A percentile compares a stretch with the other conserved stretches of the same genome.
Evolutionary conservation across 805 yeast genomes (phyloP).

Genomic region (Hanseniaspora meyeri): DNA sequence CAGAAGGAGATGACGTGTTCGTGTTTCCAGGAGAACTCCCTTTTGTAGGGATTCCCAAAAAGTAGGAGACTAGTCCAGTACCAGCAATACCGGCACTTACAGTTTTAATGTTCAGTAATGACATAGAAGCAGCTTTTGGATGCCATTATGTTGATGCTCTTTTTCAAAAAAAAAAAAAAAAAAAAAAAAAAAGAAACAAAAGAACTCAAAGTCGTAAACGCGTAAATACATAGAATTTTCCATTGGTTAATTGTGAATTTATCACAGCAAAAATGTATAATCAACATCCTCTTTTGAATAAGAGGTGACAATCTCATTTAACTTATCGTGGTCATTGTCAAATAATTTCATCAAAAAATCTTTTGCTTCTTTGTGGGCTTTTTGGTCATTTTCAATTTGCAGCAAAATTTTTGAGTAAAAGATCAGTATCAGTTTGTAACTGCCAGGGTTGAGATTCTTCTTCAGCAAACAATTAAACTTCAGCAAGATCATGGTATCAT

Average conservation of each 20-base stretch:
- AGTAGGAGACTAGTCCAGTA: conserved; percentile 27
- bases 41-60: conserved; percentile 21
- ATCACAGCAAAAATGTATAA: background rate
- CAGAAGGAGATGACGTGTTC: background rate
- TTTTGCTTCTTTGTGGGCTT: background rate
- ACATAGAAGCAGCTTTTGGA: background rate
- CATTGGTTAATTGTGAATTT: background rate
- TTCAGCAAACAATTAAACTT: conserved; percentile 2
- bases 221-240: background rate
- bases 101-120: conserved; percentile 1
- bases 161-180: background rate
- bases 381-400: background rate
- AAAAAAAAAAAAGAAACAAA: background rate
- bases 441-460: conserved; percentile 2
- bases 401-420: conserved; percentile 3
- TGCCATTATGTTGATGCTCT: background rate
- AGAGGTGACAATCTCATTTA: background rate
- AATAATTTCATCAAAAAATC: background rate
- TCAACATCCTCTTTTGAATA: background rate
- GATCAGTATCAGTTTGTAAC: conserved; percentile 5
- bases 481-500: background rate
- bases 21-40: conserved; percentile 1
- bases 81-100: conserved; percentile 24
- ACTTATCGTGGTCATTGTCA: background rate
- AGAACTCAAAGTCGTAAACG: background rate